These are phyloP conservation scores for Huntiella omanensis DNA, from an alignment of 2,329 filamentous ascomycete genomes.

Conservation along the genomic window DNA sequence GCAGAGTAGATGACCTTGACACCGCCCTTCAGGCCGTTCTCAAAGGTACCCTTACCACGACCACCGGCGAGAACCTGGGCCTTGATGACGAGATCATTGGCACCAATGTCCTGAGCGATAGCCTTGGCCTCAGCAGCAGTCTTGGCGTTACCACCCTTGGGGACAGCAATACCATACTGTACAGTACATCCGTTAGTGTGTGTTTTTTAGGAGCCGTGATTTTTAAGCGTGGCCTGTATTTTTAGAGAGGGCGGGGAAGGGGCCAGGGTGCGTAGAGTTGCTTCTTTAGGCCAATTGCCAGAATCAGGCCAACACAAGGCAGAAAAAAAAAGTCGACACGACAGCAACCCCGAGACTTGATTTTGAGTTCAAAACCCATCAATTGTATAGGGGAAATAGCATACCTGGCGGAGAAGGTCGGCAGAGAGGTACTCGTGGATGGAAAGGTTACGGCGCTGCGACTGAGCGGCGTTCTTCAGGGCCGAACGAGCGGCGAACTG, in stretches of 20 bases:
- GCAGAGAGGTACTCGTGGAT: constrained; percentile 98
- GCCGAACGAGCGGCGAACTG: constrained; percentile 21
- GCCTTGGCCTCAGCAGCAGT: constrained; percentile 73
- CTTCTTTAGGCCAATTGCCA: not conserved
- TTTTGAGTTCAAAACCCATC: too few relatives aligned
- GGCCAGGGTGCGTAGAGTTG: not conserved
- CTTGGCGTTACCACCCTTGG: constrained; percentile 72
- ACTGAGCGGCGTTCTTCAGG: constrained; percentile 40
- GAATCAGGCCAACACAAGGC: not conserved
- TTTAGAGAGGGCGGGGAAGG: not conserved
- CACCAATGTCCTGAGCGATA: constrained; percentile 77
- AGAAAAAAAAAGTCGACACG: not conserved
- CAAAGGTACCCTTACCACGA: constrained; percentile 92
- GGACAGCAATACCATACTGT: constrained; percentile 87
- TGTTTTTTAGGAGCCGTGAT: not conserved
- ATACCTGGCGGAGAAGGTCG: constrained; percentile 63
- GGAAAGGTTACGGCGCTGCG: constrained; percentile 76
- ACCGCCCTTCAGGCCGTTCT: constrained; percentile 97
- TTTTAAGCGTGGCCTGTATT: not conserved
- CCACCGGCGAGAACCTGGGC: constrained; percentile 96
- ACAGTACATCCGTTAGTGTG: not conserved
- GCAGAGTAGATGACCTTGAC: constrained; percentile 98
- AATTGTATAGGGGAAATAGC: not conserved
- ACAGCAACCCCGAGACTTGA: not conserved
- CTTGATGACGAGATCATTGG: constrained; percentile 98